phyloP scores from a whole-genome alignment of 352 stramenopile genomes.

The Phytophthora fragariaefolia region DNA sequence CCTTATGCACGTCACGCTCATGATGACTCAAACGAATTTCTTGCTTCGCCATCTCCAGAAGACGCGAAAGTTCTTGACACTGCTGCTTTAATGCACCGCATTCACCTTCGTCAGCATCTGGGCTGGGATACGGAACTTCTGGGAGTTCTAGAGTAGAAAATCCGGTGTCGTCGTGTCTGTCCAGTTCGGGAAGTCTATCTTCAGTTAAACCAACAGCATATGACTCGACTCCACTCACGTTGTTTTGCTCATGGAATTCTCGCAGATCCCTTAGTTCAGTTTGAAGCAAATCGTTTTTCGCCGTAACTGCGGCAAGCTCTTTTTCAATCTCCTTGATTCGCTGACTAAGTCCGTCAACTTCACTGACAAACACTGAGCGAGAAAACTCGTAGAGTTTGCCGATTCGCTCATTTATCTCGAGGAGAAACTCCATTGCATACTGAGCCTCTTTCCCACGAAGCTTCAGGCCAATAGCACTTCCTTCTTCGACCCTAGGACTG shows the following conservation, averaged over 20 bases:
- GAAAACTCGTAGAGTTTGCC: constrained; percentile 48
- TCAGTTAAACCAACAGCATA: constrained; percentile 2
- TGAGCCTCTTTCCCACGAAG: constrained; percentile 43
- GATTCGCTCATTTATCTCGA: constrained; percentile 49
- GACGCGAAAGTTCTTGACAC: constrained; percentile 53
- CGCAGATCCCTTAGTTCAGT: constrained; percentile 48
- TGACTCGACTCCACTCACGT: constrained; percentile 13
- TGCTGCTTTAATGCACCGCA: constrained; percentile 44
- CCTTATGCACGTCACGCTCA: constrained; percentile 59
- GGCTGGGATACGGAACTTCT: not conserved
- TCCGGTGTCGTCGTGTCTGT: constrained; percentile 25
- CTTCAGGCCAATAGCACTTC: constrained; percentile 3
- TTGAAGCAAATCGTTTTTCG: constrained; percentile 43
- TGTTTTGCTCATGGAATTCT: constrained; percentile 52
- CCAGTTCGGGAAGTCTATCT: constrained; percentile 1
- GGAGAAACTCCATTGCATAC: constrained; percentile 52
- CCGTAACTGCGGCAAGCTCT: constrained; percentile 9
- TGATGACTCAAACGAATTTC: constrained; percentile 74
- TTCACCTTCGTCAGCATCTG: constrained; percentile 19
- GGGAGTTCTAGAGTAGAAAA: constrained; percentile 17
- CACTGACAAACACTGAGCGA: constrained; percentile 40
- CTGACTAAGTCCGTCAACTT: constrained; percentile 30
- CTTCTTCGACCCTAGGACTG: not conserved
- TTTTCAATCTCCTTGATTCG: constrained; percentile 20
- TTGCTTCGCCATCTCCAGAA: constrained; percentile 77